Evolutionary conservation across 495 filamentous ascomycete genomes (phyloP).

Genomic region (Tuber magnatum): DNA sequence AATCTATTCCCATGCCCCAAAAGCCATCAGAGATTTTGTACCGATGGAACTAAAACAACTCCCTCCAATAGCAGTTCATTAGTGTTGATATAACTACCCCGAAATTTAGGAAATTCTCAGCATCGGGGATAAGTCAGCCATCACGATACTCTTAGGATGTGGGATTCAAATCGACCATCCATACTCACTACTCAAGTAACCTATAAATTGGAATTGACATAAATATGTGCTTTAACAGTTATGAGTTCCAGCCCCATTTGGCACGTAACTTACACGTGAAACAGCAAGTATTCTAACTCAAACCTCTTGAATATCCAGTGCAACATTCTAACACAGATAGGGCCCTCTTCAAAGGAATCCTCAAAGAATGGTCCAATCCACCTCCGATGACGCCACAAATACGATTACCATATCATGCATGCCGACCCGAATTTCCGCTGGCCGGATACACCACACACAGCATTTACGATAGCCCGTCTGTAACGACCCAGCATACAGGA

Average conservation of each 20-base stretch:
- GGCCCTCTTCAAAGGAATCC: neutral
- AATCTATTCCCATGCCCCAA: neutral
- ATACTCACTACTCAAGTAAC: neutral
- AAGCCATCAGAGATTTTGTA: neutral
- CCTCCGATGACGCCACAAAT: neutral
- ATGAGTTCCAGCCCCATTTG: neutral
- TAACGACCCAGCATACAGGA: too few relatives aligned
- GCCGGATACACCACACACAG: neutral
- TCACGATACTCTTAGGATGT: neutral
- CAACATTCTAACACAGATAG: neutral
- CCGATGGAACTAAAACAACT: neutral
- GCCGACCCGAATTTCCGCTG: neutral
- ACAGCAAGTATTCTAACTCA: neutral
- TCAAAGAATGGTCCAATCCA: neutral
- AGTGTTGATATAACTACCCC: neutral
- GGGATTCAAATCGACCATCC: neutral
- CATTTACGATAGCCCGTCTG: too few relatives aligned
- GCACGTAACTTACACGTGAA: neutral
- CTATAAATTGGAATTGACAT: neutral
- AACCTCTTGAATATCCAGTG: neutral
- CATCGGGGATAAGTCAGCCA: neutral
- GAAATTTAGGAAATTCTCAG: neutral
- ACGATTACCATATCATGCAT: neutral
- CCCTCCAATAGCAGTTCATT: neutral
- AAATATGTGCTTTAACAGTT: neutral